These are phyloP conservation scores for Dichotomopilus funicola DNA, from an alignment of 2,329 filamentous ascomycete genomes.

Conservation along the genomic window DNA sequence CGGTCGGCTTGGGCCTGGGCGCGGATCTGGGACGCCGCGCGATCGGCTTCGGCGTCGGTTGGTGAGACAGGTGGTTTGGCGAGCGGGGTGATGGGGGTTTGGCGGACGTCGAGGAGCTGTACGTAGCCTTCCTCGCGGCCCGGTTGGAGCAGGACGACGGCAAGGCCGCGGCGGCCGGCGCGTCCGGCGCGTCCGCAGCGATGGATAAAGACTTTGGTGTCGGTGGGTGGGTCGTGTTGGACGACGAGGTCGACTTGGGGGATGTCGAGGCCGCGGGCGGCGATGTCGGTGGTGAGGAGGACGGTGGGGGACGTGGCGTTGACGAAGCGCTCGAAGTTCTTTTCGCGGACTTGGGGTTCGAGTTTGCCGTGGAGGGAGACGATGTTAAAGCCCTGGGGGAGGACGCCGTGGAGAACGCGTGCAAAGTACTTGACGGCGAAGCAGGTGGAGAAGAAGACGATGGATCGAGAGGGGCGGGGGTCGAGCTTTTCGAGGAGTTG, in stretches of 20 bases:
- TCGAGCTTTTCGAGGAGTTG: constrained; percentile 63
- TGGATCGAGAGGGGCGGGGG: constrained; percentile 74
- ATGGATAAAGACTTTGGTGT: constrained; percentile 81
- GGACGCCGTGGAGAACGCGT: constrained; percentile 64
- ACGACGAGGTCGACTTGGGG: constrained; percentile 86
- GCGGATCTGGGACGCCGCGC: constrained; percentile 27
- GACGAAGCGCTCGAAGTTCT: constrained; percentile 78
- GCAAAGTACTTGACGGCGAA: constrained; percentile 93
- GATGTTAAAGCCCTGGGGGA: constrained; percentile 62
- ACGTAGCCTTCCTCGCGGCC: constrained; percentile 87
- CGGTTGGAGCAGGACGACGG: constrained; percentile 77
- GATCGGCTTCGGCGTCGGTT: constrained; percentile 54
- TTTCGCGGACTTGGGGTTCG: constrained; percentile 76
- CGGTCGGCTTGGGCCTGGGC: constrained; percentile 47
- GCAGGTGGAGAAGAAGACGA: constrained; percentile 90
- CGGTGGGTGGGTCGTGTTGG: constrained; percentile 65
- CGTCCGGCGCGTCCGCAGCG: constrained; percentile 83
- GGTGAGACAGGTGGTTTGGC: constrained; percentile 49
- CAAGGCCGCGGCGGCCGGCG: constrained; percentile 78
- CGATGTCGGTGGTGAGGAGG: constrained; percentile 86
- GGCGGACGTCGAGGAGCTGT: constrained; percentile 75
- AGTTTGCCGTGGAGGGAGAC: constrained; percentile 90
- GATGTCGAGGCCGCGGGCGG: constrained; percentile 84
- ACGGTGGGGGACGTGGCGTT: constrained; percentile 69
- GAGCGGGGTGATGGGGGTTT: constrained; percentile 71